These are phyloP conservation scores for Pestalotiopsis sp. DNA, from an alignment of 2,329 filamentous ascomycete genomes.

Conservation along the genomic window DNA sequence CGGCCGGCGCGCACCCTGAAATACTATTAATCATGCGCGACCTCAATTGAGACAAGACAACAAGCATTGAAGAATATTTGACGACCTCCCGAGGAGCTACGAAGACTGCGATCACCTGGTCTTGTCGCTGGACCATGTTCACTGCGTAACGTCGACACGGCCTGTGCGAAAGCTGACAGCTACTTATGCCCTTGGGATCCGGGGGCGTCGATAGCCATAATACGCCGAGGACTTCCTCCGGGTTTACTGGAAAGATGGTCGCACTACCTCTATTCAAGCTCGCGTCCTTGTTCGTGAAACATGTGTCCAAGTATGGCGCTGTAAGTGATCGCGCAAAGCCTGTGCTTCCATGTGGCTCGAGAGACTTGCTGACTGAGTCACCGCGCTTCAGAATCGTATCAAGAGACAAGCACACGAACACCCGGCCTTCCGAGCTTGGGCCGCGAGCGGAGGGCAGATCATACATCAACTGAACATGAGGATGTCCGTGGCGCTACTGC, in stretches of 20 bases:
- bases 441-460: conserved; percentile 62
- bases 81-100: background rate
- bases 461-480: conserved; percentile 72
- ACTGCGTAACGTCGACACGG: background rate
- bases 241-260: conserved; percentile 50
- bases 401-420: conserved; percentile 68
- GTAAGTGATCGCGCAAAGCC: conserved; percentile 44
- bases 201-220: background rate
- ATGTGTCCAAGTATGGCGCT: conserved; percentile 70
- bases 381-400: conserved; percentile 58
- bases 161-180: background rate
- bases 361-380: background rate
- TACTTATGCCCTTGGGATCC: conserved; percentile 9
- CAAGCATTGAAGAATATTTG: background rate
- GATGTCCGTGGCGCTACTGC: conserved; percentile 59
- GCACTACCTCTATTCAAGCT: conserved; percentile 70
- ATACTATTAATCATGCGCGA: background rate
- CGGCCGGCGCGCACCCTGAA: background rate
- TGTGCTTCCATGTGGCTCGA: background rate
- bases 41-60: background rate
- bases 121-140: background rate
- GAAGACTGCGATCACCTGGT: background rate
- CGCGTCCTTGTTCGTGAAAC: conserved; percentile 63
- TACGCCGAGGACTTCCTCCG: conserved; percentile 3
- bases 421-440: conserved; percentile 59